Base-by-base conservation (phyloP, 495 filamentous ascomycete species). In the Podospora pseudopauciseta region DNA sequence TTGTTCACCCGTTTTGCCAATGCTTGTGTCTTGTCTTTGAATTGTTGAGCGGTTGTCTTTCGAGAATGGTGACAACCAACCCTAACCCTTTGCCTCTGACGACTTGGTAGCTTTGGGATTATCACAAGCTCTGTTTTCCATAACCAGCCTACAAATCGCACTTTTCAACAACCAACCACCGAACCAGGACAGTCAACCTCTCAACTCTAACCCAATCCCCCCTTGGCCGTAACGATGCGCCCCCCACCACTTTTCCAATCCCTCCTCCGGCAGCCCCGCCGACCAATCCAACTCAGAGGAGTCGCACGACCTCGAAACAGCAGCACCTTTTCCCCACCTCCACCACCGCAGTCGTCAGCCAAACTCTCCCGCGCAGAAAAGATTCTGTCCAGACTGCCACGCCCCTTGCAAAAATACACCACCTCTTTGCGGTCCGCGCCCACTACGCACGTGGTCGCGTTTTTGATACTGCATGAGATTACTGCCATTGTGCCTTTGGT, bases 391-490 rank as follows among this genome's bases (percentile, higher is more conserved):
- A 82, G 84, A 23, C 85, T 88, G 19, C 87, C 88, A 1, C 77
- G 66, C 9, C 73, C 74, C 49, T 83, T 96, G 19, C 89, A 84
- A 26, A 78, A 78, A 55, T 92, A 91, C 78, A 89, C 90, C 53
- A 78, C 79, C 18, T 86, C 87, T 19, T 84, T 99, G 11, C 83
- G 88, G 66, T 80, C 83, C 60, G 93, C 93, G 11, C 94, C 95
- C 0, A 70, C 92, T 26, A 91, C 91, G 3, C 92, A 97, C 79
- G 82, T 97, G 54, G 87, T 88, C 6, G 87, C 95, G 3, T 99
- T 99, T 77, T 80, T 99, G 11, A 80, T 97, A 55, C 85, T 99
- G 0, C 95, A 99, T 82, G 95, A 99, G 76, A 67, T 96, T 39
- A 97, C 95, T 0, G 95, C 95, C 19, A 77, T 97, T 16, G 69